phyloP scores from a whole-genome alignment of 2,329 filamentous ascomycete species.

The Ceratocystis destructans region DNA sequence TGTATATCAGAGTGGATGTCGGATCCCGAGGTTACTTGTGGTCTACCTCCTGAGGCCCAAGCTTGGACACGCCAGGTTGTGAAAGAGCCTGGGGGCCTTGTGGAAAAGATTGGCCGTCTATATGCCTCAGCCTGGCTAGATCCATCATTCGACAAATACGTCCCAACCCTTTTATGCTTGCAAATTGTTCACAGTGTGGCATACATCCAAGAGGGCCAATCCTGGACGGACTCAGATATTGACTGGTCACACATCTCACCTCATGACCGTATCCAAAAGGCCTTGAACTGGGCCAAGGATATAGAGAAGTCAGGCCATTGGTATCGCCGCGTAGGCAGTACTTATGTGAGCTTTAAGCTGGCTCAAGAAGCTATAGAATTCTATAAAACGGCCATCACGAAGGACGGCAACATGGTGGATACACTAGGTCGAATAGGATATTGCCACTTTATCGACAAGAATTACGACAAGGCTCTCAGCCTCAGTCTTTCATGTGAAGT shows the following conservation, averaged over 20 bases:
- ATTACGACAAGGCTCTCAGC: slow-evolving; percentile 27
- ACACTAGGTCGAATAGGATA: slow-evolving; percentile 31
- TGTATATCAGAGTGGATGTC: slow-evolving; percentile 28
- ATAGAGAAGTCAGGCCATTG: slow-evolving; percentile 28
- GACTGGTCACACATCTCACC: slow-evolving; percentile 29
- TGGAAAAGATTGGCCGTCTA: slow-evolving; percentile 28
- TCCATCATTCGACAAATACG: slow-evolving; percentile 26
- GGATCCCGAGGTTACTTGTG: slow-evolving; percentile 25
- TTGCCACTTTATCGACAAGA: slow-evolving; percentile 28
- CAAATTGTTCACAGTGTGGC: slow-evolving; percentile 32
- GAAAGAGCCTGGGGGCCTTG: slow-evolving; percentile 24
- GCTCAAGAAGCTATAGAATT: slow-evolving; percentile 27
- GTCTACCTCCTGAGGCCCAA: slow-evolving; percentile 24
- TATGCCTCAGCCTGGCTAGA: slow-evolving; percentile 31
- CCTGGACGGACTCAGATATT: slow-evolving; percentile 27
- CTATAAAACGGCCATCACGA: slow-evolving; percentile 28
- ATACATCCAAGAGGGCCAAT: slow-evolving; percentile 29
- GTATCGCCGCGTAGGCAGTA: slow-evolving; percentile 30
- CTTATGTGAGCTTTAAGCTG: slow-evolving; percentile 28
- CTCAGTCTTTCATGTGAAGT: slow-evolving; percentile 28
- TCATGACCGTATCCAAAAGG: slow-evolving; percentile 27
- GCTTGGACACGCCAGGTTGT: slow-evolving; percentile 25
- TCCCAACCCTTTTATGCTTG: slow-evolving; percentile 32
- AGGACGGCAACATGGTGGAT: slow-evolving; percentile 29
- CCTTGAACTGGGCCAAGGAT: slow-evolving; percentile 27